These are phyloP conservation scores for Entonaema liquescens DNA, from an alignment of 495 filamentous ascomycete genomes.

Conservation along the genomic window DNA sequence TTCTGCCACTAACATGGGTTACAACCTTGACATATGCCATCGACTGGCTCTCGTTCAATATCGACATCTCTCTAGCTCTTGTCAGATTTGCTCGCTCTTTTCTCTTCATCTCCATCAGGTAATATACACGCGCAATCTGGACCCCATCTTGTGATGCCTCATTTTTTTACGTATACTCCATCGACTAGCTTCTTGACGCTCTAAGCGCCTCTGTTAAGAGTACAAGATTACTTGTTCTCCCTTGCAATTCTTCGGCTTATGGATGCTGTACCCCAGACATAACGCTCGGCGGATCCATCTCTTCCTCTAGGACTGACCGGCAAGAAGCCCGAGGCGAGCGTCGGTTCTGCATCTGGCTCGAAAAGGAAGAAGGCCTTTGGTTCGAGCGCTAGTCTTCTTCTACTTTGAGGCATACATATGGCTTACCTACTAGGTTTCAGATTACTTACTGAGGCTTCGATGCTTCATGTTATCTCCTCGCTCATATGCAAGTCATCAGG, in stretches of 20 bases:
- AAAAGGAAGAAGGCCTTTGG: constrained; percentile 27
- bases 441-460: constrained; percentile 21
- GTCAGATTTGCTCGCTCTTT: constrained; percentile 33
- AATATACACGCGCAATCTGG: constrained; percentile 37
- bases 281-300: constrained; percentile 17
- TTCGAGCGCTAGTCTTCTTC: constrained; percentile 17
- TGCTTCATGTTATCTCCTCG: constrained; percentile 21
- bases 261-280: constrained; percentile 32
- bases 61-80: constrained; percentile 32
- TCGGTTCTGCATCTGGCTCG: constrained; percentile 34
- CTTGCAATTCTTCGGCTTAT: constrained; percentile 24
- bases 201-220: constrained; percentile 33
- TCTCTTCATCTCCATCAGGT: constrained; percentile 33
- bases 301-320: constrained; percentile 24
- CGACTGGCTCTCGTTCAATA: constrained; percentile 47
- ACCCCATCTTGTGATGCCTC: constrained; percentile 34
- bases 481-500: constrained; percentile 43
- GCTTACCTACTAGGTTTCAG: constrained; percentile 33
- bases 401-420: constrained; percentile 18
- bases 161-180: constrained; percentile 18
- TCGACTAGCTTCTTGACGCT: constrained; percentile 34
- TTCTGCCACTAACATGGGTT: constrained; percentile 48
- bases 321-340: constrained; percentile 31
- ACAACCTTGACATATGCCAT: constrained; percentile 43
- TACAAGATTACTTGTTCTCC: constrained; percentile 23